A percentile compares a stretch with the other conserved stretches of the same genome.
phyloP scores from a whole-genome alignment of 2,329 filamentous ascomycete species.

The Biscogniauxia marginata region DNA sequence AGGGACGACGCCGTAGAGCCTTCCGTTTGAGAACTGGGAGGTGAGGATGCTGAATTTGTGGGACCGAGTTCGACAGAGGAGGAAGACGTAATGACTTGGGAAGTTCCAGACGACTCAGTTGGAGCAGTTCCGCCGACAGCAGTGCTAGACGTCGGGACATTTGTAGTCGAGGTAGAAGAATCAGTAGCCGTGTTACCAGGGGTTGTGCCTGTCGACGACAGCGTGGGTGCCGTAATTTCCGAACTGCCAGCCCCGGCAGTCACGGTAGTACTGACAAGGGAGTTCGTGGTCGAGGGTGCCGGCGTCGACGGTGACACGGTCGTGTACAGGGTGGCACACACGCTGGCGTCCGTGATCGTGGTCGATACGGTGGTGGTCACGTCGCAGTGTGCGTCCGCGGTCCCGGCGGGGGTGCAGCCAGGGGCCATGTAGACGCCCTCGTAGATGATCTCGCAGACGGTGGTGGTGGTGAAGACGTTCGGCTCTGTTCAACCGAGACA shows the following conservation, averaged over 20 bases:
- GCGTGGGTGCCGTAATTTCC: not conserved
- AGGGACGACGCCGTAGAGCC: not conserved
- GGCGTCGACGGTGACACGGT: too few relatives aligned
- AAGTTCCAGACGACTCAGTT: not conserved
- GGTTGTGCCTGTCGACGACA: not conserved
- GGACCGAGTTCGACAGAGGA: not conserved
- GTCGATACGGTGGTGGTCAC: not conserved
- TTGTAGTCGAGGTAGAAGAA: not conserved
- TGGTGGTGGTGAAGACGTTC: not conserved
- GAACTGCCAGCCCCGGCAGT: not conserved
- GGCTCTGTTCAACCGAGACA: not conserved
- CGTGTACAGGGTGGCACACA: not conserved
- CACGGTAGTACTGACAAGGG: too few relatives aligned
- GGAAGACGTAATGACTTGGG: not conserved
- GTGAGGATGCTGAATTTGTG: not conserved
- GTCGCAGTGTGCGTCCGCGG: not conserved
- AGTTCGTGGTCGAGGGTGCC: too few relatives aligned
- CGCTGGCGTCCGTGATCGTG: not conserved
- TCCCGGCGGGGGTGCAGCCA: not conserved
- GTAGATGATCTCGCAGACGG: not conserved
- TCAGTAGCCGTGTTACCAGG: not conserved
- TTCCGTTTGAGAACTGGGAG: not conserved
- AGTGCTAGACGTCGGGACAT: not conserved
- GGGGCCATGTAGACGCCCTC: not conserved
- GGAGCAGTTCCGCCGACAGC: not conserved